A percentile compares a stretch with the other conserved stretches of the same genome.
These are phyloP conservation scores for Dimargaris xerosporica DNA, from an alignment of 192 early-diverging fungal species.

Conservation along the genomic window DNA sequence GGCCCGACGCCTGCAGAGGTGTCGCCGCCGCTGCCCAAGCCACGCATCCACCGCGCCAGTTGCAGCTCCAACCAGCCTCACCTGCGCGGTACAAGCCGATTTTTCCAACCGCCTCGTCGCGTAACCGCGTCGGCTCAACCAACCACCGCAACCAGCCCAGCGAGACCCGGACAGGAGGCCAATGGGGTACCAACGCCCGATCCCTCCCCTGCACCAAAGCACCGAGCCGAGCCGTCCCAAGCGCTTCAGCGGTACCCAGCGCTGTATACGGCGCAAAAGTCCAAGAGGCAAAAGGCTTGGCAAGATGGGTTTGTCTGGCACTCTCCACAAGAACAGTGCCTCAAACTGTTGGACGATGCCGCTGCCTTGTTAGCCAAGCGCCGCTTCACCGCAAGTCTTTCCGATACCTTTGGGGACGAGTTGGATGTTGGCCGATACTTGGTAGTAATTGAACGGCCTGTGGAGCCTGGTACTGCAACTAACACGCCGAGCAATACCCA, in stretches of 20 bases:
- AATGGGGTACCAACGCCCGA: background rate
- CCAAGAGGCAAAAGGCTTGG: slow-evolving; percentile 32
- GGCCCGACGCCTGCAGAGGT: background rate
- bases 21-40: background rate
- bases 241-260: slow-evolving; percentile 14
- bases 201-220: background rate
- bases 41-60: background rate
- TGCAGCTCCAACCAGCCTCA: background rate
- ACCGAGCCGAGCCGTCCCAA: no score
- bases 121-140: background rate
- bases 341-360: background rate
- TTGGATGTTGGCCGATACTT: slow-evolving; percentile 21
- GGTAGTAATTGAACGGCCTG: slow-evolving; percentile 16
- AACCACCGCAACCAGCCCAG: background rate
- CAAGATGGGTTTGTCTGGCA: slow-evolving; percentile 18
- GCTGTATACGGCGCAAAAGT: slow-evolving; percentile 30
- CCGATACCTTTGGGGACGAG: slow-evolving; percentile 17
- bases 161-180: background rate
- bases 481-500: slow-evolving; percentile 14
- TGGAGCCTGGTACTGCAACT: slow-evolving; percentile 21
- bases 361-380: background rate
- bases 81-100: background rate
- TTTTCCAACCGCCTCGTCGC: background rate
- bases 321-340: background rate
- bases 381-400: slow-evolving; percentile 6